Evolutionary conservation across 352 stramenopile genomes (phyloP), one percentile per base, ranked within the genome.

Genomic region (Globisporangium cystogenes): DNA sequence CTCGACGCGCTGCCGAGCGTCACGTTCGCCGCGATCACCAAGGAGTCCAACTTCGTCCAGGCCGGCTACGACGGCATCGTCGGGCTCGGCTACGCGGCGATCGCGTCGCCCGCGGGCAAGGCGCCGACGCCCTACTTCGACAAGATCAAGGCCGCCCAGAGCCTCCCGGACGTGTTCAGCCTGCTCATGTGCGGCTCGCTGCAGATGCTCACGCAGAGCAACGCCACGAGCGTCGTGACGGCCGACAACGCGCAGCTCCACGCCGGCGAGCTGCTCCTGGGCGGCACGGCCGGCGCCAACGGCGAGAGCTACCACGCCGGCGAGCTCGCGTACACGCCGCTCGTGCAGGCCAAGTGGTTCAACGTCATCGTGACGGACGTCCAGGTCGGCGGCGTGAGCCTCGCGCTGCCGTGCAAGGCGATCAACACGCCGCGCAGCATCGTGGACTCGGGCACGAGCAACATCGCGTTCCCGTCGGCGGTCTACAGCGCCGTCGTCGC

Each of bases 391-490:
- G 64, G 68, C 48, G 51, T 71, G 40, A 74, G 68, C 36, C 59
- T 91, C 20, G 64, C 56, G 1, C 36, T 91, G 0, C 60, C 68
- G 48, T 93, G 82, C 59, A 62, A 82, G 43, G 62, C 63, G 16
- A 84, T 88, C 53, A 93, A 93, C 53, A 79, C 80, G 20, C 82
- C 82, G 18, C 37, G 74, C 46, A 64, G 74, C 3, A 91, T 93
- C 51, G 73, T 93, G 18, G 80, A 93, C 60, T 89, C 78, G 44
- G 82, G 82, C 4, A 85, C 80, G 8, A 91, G 78, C 60, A 93
- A 91, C 61, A 60, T 93, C n/a, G 74, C 78, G 29, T 78, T 93
- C 54, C 82, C 80, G 12, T 82, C 78, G 8, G 63, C 48, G 31
- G 71, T 90, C 10, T 93, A 90, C 65, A 70, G 49, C 2, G 62